These are phyloP conservation scores for Mucor indicus DNA, from an alignment of 371 early-diverging fungal species.

Conservation along the genomic window DNA sequence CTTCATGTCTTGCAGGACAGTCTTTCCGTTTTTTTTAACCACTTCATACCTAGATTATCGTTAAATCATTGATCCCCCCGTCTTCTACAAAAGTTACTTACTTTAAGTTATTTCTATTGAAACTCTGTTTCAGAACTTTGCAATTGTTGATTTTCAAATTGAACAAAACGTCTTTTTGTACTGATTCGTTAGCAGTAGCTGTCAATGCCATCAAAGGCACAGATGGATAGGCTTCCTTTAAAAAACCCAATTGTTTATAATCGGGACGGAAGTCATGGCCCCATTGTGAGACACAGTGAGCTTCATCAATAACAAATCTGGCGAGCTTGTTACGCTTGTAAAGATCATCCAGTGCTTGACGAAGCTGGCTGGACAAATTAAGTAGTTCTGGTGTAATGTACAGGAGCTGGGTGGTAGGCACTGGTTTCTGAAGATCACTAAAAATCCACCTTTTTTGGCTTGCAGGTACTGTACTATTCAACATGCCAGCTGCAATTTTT, in stretches of 20 bases:
- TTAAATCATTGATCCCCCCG: no score
- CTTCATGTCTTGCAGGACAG: conserved; percentile 70
- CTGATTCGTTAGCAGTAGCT: conserved; percentile 95
- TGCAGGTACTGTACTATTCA: conserved; percentile 64
- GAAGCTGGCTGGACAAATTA: conserved; percentile 66
- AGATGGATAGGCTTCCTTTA: conserved; percentile 65
- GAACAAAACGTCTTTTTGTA: conserved; percentile 72
- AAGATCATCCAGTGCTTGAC: conserved; percentile 54
- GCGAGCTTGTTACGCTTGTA: conserved; percentile 63
- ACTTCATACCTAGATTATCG: conserved; percentile 70
- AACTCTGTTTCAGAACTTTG: conserved; percentile 77
- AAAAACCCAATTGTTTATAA: conserved; percentile 71
- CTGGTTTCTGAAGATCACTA: conserved; percentile 39
- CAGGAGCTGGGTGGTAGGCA: conserved; percentile 58
- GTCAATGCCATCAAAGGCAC: conserved; percentile 98
- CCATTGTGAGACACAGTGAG: conserved; percentile 98
- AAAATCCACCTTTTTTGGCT: conserved; percentile 60
- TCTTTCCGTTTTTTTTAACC: conserved; percentile 45
- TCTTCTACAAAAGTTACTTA: no score
- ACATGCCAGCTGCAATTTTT: conserved; percentile 76
- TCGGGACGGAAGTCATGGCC: conserved; percentile 95
- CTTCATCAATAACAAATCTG: conserved; percentile 98
- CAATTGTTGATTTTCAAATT: conserved; percentile 71
- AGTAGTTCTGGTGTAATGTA: conserved; percentile 98
- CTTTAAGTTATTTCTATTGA: conserved; percentile 84